Conservation (phyloP, 2,329 filamentous ascomycete genomes). For the Cytospora piceae region DNA sequence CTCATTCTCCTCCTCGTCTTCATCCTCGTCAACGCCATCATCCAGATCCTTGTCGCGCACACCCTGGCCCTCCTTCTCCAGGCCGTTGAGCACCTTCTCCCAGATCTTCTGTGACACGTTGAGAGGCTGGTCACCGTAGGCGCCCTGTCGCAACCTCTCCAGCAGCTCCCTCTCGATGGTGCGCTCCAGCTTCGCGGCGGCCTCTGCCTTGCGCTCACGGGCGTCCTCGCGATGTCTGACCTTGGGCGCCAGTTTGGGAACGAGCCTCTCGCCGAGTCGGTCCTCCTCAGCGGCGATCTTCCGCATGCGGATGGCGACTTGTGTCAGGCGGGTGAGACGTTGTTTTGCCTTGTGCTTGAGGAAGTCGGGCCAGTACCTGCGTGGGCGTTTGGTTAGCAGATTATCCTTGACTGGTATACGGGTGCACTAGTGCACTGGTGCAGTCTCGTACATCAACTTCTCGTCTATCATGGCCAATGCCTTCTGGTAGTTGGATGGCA, state of each 20-base stretch:
- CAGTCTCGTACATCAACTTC: constrained; percentile 69
- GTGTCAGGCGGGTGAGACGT: constrained; percentile 85
- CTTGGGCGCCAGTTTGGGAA: constrained; percentile 90
- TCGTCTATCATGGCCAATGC: constrained; percentile 87
- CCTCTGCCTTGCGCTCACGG: constrained; percentile 70
- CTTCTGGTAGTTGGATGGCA: constrained; percentile 88
- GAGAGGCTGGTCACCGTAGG: constrained; percentile 90
- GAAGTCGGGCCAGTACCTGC: constrained; percentile 77
- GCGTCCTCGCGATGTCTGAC: constrained; percentile 76
- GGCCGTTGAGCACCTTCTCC: constrained; percentile 91
- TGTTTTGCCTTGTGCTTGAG: constrained; percentile 95
- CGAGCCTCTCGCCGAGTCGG: constrained; percentile 82
- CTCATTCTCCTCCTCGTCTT: constrained; percentile 70
- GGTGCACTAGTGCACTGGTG: neutral
- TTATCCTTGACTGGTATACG: neutral
- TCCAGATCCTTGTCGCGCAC: constrained; percentile 85
- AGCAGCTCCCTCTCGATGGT: constrained; percentile 95
- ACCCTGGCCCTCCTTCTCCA: constrained; percentile 87
- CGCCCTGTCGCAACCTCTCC: constrained; percentile 85
- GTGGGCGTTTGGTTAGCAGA: neutral
- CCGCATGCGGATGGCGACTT: constrained; percentile 82
- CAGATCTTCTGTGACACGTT: constrained; percentile 95
- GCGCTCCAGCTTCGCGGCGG: constrained; percentile 89
- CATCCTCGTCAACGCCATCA: constrained; percentile 80
- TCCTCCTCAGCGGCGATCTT: constrained; percentile 88